phyloP scores from a whole-genome alignment of 176 grass and related monocot species.

The Musa beccarii region DNA sequence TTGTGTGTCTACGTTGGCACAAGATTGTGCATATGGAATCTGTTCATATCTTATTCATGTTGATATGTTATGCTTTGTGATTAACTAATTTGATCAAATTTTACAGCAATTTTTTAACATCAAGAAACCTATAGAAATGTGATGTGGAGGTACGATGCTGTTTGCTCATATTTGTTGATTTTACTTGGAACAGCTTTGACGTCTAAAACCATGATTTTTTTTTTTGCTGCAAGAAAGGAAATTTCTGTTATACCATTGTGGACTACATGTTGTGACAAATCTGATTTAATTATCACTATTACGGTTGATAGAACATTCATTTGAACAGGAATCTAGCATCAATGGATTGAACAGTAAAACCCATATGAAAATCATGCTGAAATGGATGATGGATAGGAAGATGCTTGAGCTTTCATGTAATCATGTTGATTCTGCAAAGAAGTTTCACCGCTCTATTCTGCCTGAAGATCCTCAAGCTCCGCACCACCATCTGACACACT shows the following conservation, averaged over 20 bases:
- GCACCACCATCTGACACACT: neutral
- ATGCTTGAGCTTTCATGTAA: constrained; percentile 40
- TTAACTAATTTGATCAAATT: neutral
- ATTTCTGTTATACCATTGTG: neutral
- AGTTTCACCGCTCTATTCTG: constrained; percentile 41
- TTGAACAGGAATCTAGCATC: constrained; percentile 40
- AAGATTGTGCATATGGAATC: no score
- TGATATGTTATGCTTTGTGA: no score
- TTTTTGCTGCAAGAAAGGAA: neutral
- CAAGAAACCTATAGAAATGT: neutral
- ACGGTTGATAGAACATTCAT: neutral
- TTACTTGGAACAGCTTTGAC: neutral
- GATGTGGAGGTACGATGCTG: neutral
- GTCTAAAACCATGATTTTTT: neutral
- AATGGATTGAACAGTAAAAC: constrained; percentile 65
- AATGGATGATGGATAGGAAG: constrained; percentile 64
- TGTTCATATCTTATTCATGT: no score
- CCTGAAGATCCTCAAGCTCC: constrained; percentile 6
- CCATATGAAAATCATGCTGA: constrained; percentile 75
- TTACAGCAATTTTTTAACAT: neutral
- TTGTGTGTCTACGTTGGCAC: no score
- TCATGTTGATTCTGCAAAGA: constrained; percentile 40
- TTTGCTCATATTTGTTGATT: neutral
- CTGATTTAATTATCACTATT: neutral
- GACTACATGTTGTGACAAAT: neutral